Evolutionary conservation across 176 grass and related monocot genomes (phyloP), one percentile per base, ranked within the genome.

Genomic region (Carex kokanica): DNA sequence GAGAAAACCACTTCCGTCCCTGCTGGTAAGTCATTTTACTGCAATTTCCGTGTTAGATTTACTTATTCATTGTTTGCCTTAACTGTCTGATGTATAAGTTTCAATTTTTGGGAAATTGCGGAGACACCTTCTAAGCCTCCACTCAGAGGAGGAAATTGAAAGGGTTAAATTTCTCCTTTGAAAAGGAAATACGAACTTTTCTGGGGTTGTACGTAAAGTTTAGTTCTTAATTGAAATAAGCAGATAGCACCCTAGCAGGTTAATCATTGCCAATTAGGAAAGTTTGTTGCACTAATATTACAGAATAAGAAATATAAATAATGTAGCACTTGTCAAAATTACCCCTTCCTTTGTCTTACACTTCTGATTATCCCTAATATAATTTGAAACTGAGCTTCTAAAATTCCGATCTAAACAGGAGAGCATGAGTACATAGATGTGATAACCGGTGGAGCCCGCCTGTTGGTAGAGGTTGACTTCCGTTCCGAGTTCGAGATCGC

Each of bases 351-450:
- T 34, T 31, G 14, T 12, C 15, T 34, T 0, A 6, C 64, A 18
- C 1, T 67, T 36, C 3, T 14, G 67, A 17, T n/a, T 41, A 9
- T 53, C 10, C n/a, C 58, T 16, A 15, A 64, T 59, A 66, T 66
- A 66, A 15, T 66, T 66, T 32, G 15, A 34, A 59, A 31, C 60
- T 12, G 3, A 21, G 7, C 69, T 11, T 4, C 11, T 21, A 24
- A 47, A 13, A 4, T 73, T 49, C 9, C 49, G 40, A 74, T 74
- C 12, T 16, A 49, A 51, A 62, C 90, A 74, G 95, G 95, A 7
- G 92, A 92, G 61, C 92, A 98, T 68, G 91, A 98, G 86, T 98
- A 95, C 87, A 89, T 98, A 73, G 96, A 98, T 83, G 92, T 90
- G 56, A 78, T 98, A 62, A 3, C 64, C 1, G 14, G 43, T 0